These are phyloP conservation scores for Hypoxylon sp. DNA, from an alignment of 2,329 filamentous ascomycete species.

Conservation along the genomic window DNA sequence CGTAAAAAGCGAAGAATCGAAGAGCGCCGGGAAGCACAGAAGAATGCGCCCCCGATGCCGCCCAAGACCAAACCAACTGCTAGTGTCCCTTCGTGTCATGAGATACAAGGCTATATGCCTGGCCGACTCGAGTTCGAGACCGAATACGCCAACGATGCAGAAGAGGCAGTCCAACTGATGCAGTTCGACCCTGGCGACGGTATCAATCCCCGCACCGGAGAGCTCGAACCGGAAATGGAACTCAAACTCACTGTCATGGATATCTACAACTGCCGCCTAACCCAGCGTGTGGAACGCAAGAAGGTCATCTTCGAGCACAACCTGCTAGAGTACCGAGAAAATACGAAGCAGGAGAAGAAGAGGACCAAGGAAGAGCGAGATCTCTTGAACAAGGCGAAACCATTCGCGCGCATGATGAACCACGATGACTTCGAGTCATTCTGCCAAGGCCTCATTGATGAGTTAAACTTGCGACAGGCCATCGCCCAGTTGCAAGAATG, in stretches of 20 bases:
- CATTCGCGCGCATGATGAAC: constrained; percentile 97
- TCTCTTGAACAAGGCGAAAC: constrained; percentile 91
- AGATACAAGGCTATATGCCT: constrained; percentile 99
- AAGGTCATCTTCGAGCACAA: constrained; percentile 97
- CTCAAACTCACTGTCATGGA: constrained; percentile 98
- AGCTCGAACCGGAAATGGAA: constrained; percentile 95
- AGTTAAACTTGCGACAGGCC: constrained; percentile 90
- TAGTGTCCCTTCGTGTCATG: constrained; percentile 95
- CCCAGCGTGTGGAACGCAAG: constrained; percentile 92
- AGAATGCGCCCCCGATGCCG: constrained; percentile 84
- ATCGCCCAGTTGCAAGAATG: constrained; percentile 94
- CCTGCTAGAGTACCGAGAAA: constrained; percentile 93
- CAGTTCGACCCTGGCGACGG: constrained; percentile 97
- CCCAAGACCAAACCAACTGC: constrained; percentile 97
- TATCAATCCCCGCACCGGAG: constrained; percentile 83
- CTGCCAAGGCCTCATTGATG: constrained; percentile 87
- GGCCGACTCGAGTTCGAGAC: constrained; percentile 97
- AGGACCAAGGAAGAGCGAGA: constrained; percentile 96
- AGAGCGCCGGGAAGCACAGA: constrained; percentile 87
- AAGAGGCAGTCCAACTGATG: constrained; percentile 98
- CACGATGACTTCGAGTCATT: constrained; percentile 90
- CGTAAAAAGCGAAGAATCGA: constrained; percentile 95
- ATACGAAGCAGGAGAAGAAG: constrained; percentile 91
- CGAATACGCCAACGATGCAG: constrained; percentile 96
- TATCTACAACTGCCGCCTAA: constrained; percentile 94